A percentile compares a stretch with the other conserved stretches of the same genome.
These are phyloP conservation scores for Phaeoacremonium minimum DNA, from an alignment of 2,329 filamentous ascomycete species.

Conservation along the genomic window DNA sequence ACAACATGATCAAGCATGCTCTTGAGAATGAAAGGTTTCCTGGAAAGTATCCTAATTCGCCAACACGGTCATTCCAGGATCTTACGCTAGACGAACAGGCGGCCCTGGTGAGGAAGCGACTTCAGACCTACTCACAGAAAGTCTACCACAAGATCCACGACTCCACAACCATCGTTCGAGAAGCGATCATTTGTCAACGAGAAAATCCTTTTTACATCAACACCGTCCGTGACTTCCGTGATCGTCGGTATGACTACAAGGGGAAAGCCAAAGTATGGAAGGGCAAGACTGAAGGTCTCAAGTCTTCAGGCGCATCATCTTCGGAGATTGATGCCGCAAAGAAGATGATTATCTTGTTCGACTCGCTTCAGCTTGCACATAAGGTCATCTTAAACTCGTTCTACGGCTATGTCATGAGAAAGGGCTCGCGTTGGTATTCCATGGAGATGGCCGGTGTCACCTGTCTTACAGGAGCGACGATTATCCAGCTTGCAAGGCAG, in stretches of 20 bases:
- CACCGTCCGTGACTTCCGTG: slow-evolving; percentile 92
- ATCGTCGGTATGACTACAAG: slow-evolving; percentile 97
- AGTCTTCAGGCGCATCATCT: slow-evolving; percentile 71
- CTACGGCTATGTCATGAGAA: slow-evolving; percentile 99
- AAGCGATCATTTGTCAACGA: slow-evolving; percentile 96
- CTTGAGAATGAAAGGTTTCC: slow-evolving; percentile 92
- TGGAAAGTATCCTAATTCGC: slow-evolving; percentile 66
- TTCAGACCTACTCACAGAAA: slow-evolving; percentile 94
- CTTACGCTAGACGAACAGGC: slow-evolving; percentile 80
- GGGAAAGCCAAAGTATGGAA: slow-evolving; percentile 99
- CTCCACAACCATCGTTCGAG: slow-evolving; percentile 83
- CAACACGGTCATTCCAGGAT: slow-evolving; percentile 73
- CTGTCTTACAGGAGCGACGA: slow-evolving; percentile 90
- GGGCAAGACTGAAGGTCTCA: slow-evolving; percentile 84
- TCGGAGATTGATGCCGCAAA: slow-evolving; percentile 87
- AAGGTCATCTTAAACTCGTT: slow-evolving; percentile 99
- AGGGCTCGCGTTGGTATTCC: slow-evolving; percentile 97
- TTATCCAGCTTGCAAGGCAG: slow-evolving; percentile 93
- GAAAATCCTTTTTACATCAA: slow-evolving; percentile 99
- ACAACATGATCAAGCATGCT: slow-evolving; percentile 96
- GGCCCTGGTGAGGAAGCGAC: slow-evolving; percentile 72
- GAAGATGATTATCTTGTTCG: slow-evolving; percentile 97
- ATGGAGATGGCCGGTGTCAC: slow-evolving; percentile 99
- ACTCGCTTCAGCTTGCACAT: slow-evolving; percentile 93
- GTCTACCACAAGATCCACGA: slow-evolving; percentile 99